phyloP scores from a whole-genome alignment of 225 moss, liverwort and hornwort genomes.

The Polytrichum formosum region DNA sequence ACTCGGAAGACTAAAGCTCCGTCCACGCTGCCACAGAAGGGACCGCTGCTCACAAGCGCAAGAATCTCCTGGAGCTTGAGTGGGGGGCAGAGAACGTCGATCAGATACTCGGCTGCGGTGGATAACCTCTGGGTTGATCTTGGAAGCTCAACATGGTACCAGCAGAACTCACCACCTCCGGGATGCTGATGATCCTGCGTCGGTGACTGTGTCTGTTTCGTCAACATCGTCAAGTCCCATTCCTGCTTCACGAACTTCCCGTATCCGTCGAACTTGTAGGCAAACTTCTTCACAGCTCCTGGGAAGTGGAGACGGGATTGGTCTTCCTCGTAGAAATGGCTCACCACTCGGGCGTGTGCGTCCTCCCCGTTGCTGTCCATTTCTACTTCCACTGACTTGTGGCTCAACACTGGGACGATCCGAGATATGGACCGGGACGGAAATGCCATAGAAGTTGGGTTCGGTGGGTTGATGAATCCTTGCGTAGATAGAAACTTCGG shows the following conservation, averaged over 20 bases:
- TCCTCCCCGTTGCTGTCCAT: conserved; percentile 22
- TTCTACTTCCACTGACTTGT: conserved; percentile 13
- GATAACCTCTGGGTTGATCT: conserved; percentile 67
- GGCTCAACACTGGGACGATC: conserved; percentile 26
- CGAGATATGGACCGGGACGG: conserved; percentile 28
- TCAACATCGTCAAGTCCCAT: conserved; percentile 57
- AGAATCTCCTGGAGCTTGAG: conserved; percentile 87
- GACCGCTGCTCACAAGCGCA: conserved; percentile 73
- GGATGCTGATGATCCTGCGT: neutral
- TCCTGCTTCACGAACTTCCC: conserved; percentile 63
- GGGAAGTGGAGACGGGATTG: conserved; percentile 42
- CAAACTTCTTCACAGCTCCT: conserved; percentile 74
- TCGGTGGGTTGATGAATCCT: neutral
- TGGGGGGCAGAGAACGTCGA: conserved; percentile 84
- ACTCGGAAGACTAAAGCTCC: conserved; percentile 80
- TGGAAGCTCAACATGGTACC: conserved; percentile 93
- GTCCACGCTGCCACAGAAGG: conserved; percentile 85
- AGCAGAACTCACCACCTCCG: conserved; percentile 39
- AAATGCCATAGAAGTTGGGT: conserved; percentile 22
- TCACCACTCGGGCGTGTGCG: neutral
- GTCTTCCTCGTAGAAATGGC: conserved; percentile 20
- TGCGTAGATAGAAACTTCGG: neutral
- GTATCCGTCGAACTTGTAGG: conserved; percentile 64
- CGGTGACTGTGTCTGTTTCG: neutral
- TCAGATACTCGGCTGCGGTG: conserved; percentile 77